Evolutionary conservation across 129 eudicot species (phyloP), one percentile per base, ranked within the genome.

Genomic region (Artemisia argyi): DNA sequence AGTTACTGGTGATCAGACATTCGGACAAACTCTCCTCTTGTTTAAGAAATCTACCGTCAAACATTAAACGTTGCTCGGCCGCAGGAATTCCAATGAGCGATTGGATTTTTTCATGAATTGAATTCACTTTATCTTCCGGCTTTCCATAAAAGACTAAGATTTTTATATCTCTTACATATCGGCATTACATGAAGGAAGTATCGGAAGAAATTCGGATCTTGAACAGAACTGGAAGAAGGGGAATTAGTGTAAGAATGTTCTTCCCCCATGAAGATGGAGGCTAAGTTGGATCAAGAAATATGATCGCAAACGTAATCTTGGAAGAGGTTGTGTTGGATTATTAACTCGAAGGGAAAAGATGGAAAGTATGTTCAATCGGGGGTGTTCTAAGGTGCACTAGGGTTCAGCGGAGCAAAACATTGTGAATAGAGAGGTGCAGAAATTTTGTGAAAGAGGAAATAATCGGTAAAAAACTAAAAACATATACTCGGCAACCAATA

Each of bases 11-110:
- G 13, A 91, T 64, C 5, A 22, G 4, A 30, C 87, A 88, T 8
- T 86, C 83, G 0, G 66, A 71, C 49, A 91, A 30, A 0, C 87
- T 61, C 7, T 86, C 82, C 30, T 91, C 91, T 78, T 79, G 76
- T 71, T 84, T 86, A 15, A 91, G 83, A 83, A 85, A 95, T 75
- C 73, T 91, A 4, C 95, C 88, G 0, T 79, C 48, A 62, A 85
- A 91, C n/a, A 91, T 77, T 2, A 91, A 7, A 11, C 92, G 16
- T 9, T 83, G 96, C 39, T 85, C 90, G 2, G 19, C 56, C 14
- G 65, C 24, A 2, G 89, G 86, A 1, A 91, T 83, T 11, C 90
- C 81, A 15, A 88, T 83, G 44, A 47, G 48, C 9, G 65, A 7
- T 8, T 83, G 73, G 4, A 91, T 83, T 12, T 64, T 75, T 44